phyloP scores from a whole-genome alignment of 306 rosid species.

The Inga oerstediana region DNA sequence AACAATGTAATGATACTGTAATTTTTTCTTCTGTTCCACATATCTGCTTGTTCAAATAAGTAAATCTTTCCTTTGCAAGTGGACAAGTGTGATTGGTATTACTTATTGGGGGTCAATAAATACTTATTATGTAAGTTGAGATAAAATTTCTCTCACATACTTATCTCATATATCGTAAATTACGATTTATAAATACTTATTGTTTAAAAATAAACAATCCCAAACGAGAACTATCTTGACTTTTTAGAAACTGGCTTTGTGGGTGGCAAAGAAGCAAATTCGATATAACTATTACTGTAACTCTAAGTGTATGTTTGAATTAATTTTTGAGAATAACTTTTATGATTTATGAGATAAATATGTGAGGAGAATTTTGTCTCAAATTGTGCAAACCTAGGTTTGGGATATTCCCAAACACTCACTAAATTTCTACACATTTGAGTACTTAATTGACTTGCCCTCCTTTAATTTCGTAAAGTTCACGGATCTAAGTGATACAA shows the following conservation, averaged over 20 bases:
- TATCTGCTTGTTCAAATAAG: slow-evolving; percentile 6
- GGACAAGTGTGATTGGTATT: no score
- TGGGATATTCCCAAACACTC: no score
- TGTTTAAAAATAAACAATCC: no score
- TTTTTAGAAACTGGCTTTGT: not conserved
- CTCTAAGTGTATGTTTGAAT: not conserved
- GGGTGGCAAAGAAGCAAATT: not conserved
- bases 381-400: no score
- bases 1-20: slow-evolving; percentile 21
- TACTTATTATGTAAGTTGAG: no score
- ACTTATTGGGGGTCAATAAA: no score
- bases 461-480: not conserved
- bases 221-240: not conserved
- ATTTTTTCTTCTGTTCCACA: not conserved
- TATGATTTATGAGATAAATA: no score
- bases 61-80: not conserved
- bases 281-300: slow-evolving; percentile 4
- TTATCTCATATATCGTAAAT: no score
- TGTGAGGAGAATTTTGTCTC: no score
- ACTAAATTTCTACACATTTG: not conserved
- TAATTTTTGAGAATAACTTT: no score
- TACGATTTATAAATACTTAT: no score
- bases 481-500: not conserved
- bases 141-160: no score
- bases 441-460: not conserved